Evolutionary conservation across 352 stramenopile genomes (phyloP), one percentile per base, ranked within the genome.

Genomic region (Poterioochromonas sp.): DNA sequence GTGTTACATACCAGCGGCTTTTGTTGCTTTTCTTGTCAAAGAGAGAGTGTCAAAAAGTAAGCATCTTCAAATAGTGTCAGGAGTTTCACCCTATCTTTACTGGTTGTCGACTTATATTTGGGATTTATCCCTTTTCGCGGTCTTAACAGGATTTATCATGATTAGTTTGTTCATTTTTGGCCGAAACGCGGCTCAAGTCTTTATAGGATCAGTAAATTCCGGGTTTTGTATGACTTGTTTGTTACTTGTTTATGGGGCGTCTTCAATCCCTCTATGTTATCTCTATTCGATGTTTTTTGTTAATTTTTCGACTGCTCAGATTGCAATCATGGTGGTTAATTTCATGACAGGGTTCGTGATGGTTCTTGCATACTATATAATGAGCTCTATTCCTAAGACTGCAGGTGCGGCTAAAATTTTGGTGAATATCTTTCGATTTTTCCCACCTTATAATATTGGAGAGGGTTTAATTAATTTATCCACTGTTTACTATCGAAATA

Each of bases 21-120:
- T 94, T 63, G 89, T 93, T 54, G 84, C 90, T 0, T 94, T 92
- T 80, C 60, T 95, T n/a, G 91, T 96, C 35, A 91, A 92, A 79
- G 90, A 96, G 80, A 53, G 82, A 35, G 84, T 92, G 35, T 81
- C 87, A 1, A 91, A 90, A 77, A 85, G 88, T 0, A 96, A 96
- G 82, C 90, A 95, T 81, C 89, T 92, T 82, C 89, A 94, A 77
- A 81, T 94, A 53, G 87, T 94, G 22, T 92, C 87, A 0, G 90
- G 90, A 18, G 88, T 92, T 0, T 89, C 83, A 26, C 83, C 93
- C 1, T 69, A 81, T 0, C 87, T 88, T 0, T 95, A 93, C 69
- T 95, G 90, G 90, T 43, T 90, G 1, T 83, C 89, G n/a, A 91
- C 90, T 1, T 78, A 68, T 35, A n/a, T 68, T 37, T 78, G 53